These are phyloP conservation scores for Pterocarpus santalinus DNA, from an alignment of 306 rosid species.

Conservation along the genomic window DNA sequence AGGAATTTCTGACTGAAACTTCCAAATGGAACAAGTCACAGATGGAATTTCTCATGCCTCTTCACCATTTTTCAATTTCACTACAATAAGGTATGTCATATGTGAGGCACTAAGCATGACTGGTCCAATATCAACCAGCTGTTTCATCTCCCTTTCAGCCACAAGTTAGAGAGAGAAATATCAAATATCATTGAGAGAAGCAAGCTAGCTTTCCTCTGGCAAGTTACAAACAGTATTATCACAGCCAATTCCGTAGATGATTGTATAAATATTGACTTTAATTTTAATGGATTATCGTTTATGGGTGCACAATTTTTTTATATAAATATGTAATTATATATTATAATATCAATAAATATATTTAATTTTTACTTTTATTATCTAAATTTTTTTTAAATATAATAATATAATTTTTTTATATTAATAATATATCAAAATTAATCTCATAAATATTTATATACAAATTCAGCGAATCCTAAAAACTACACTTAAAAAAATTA, in stretches of 20 bases:
- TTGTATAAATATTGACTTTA: too few relatives aligned
- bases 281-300: too few relatives aligned
- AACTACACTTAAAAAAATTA: too few relatives aligned
- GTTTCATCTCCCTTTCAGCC: slow-evolving; percentile 11
- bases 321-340: too few relatives aligned
- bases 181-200: background rate
- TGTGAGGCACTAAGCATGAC: slow-evolving; percentile 7
- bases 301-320: too few relatives aligned
- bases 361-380: background rate
- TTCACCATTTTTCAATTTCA: background rate
- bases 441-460: too few relatives aligned
- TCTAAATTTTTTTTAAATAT: too few relatives aligned
- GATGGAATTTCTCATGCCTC: background rate
- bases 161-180: background rate
- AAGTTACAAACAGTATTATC: too few relatives aligned
- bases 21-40: background rate
- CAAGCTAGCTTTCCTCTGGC: background rate
- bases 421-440: too few relatives aligned
- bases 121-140: slow-evolving; percentile 4
- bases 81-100: background rate
- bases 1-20: background rate
- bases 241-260: too few relatives aligned
- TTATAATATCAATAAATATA: too few relatives aligned
- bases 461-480: background rate
- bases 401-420: too few relatives aligned